A percentile compares a stretch with the other conserved stretches of the same genome.
phyloP scores from a whole-genome alignment of 352 stramenopile species.

The Pythium folliculosum region DNA sequence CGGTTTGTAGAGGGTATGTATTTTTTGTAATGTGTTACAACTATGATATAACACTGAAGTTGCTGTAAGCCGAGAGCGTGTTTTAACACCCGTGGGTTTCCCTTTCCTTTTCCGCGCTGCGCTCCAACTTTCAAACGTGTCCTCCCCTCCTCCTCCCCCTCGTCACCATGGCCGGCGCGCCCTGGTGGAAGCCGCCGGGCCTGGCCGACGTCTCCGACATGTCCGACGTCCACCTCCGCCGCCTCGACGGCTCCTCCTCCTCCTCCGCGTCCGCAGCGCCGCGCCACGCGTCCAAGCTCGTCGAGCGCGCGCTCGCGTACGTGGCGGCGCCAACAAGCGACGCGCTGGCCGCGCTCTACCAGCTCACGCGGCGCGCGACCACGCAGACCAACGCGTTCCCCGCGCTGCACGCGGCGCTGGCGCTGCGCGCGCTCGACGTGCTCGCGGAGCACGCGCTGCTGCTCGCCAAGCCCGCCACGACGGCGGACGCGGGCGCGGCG shows the following conservation, averaged over 20 bases:
- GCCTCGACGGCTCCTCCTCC: slow-evolving; percentile 34
- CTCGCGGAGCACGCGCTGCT: slow-evolving; percentile 48
- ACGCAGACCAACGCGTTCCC: slow-evolving; percentile 48
- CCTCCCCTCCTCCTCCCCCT: neutral
- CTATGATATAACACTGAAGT: slow-evolving; percentile 3
- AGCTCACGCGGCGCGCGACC: slow-evolving; percentile 42
- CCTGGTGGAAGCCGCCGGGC: slow-evolving; percentile 45
- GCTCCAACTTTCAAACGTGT: neutral
- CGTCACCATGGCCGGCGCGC: slow-evolving; percentile 1
- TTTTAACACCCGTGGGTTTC: neutral
- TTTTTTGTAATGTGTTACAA: neutral
- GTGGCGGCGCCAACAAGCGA: slow-evolving; percentile 36
- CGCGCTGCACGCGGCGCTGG: slow-evolving; percentile 41
- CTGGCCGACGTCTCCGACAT: slow-evolving; percentile 47
- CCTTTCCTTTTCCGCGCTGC: neutral
- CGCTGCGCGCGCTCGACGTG: slow-evolving; percentile 59
- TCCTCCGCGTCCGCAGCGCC: slow-evolving; percentile 22
- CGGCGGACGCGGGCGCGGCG: slow-evolving; percentile 14
- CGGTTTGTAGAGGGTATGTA: too few relatives aligned
- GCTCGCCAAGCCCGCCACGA: slow-evolving; percentile 3
- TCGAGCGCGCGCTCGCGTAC: slow-evolving; percentile 42
- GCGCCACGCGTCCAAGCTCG: slow-evolving; percentile 32
- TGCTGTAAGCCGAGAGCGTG: neutral
- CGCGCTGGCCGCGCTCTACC: slow-evolving; percentile 43
- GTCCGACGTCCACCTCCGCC: slow-evolving; percentile 20